Conservation (phyloP, 495 filamentous ascomycete genomes). For the Aspergillus hancockii region DNA sequence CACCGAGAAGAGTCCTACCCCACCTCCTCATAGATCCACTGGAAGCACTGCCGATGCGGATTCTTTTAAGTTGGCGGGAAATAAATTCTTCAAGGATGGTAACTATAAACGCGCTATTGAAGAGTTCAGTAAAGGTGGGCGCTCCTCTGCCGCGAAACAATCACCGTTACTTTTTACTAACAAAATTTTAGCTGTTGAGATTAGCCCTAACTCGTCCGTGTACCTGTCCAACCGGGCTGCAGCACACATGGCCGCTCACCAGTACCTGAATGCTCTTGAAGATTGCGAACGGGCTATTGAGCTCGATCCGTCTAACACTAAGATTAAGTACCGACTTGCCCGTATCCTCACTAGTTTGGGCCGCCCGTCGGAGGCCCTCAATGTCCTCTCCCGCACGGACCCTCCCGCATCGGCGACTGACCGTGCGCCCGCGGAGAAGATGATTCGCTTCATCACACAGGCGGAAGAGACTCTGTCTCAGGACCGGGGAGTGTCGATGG, state of each 20-base stretch:
- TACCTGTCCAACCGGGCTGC: constrained; percentile 96
- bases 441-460: constrained; percentile 78
- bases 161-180: constrained; percentile 12
- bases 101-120: constrained; percentile 83
- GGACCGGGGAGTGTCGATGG: constrained; percentile 83
- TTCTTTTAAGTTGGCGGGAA: constrained; percentile 85
- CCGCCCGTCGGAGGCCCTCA: constrained; percentile 79
- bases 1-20: constrained; percentile 62
- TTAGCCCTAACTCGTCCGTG: constrained; percentile 66
- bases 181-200: constrained; percentile 69
- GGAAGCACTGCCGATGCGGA: constrained; percentile 73
- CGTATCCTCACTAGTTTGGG: constrained; percentile 87
- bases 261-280: constrained; percentile 76
- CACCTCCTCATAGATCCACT: constrained; percentile 75
- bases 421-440: constrained; percentile 72
- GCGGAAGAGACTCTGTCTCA: constrained; percentile 74
- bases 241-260: constrained; percentile 81
- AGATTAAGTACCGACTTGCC: constrained; percentile 84
- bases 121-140: constrained; percentile 89
- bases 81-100: constrained; percentile 92
- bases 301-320: constrained; percentile 77
- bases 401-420: constrained; percentile 83
- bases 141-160: constrained; percentile 5
- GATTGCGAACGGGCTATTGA: constrained; percentile 80
- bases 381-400: constrained; percentile 62